Evolutionary conservation across 169 alveolate genomes (phyloP).

Genomic region (Condylostoma magnum): DNA sequence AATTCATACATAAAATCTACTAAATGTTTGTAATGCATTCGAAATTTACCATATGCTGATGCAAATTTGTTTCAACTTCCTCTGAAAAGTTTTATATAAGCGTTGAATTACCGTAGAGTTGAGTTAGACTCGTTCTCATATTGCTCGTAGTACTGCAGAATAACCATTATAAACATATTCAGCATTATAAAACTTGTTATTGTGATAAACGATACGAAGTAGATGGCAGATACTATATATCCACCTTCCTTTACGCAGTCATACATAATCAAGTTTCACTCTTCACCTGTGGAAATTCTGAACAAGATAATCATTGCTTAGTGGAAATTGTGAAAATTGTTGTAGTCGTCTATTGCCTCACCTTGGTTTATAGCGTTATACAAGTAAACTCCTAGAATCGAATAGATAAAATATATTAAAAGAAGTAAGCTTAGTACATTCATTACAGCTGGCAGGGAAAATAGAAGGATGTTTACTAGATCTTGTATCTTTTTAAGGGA

Average conservation of each 20-base stretch:
- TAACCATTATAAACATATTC: conserved; percentile 76
- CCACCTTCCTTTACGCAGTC: conserved; percentile 16
- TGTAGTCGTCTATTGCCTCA: conserved; percentile 45
- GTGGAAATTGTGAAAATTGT: conserved; percentile 62
- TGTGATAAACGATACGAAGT: conserved; percentile 34
- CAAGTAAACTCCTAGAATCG: conserved; percentile 76
- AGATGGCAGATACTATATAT: background rate
- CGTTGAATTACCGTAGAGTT: background rate
- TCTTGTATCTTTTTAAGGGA: conserved; percentile 66
- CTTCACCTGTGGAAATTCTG: conserved; percentile 70
- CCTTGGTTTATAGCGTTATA: conserved; percentile 66
- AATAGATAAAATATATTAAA: conserved; percentile 70
- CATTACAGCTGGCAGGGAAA: conserved; percentile 68
- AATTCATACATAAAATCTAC: conserved; percentile 21
- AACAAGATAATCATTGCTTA: conserved; percentile 57
- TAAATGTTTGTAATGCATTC: background rate
- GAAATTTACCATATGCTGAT: background rate
- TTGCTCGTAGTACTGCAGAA: conserved; percentile 77
- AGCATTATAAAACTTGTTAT: conserved; percentile 63
- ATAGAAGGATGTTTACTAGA: conserved; percentile 63
- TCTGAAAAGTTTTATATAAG: background rate
- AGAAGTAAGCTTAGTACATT: conserved; percentile 68
- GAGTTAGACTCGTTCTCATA: conserved; percentile 58
- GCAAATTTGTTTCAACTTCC: no score
- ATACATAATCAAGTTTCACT: conserved; percentile 57